Conservation (phyloP, 1,284 basidiomycete species). For the Retiboletus flavoniger region DNA sequence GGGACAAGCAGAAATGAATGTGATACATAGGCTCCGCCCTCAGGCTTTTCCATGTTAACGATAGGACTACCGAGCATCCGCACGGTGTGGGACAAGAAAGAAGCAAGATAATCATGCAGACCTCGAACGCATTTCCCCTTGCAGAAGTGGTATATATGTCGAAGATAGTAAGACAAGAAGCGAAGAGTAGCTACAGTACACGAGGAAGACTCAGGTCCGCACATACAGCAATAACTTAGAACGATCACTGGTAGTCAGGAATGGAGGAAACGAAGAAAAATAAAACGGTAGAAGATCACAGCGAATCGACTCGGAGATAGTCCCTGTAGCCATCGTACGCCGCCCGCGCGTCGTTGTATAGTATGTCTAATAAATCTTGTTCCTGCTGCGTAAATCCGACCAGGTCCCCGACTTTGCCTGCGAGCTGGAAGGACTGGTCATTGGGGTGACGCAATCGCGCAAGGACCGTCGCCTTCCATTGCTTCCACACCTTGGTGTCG, state of each 20-base stretch:
- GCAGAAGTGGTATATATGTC: neutral
- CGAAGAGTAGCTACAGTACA: neutral
- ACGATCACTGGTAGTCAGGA: neutral
- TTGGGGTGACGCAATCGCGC: neutral
- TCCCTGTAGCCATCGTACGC: constrained; percentile 8
- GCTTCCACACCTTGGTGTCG: constrained; percentile 19
- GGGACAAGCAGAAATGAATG: too few relatives aligned
- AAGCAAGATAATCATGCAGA: too few relatives aligned
- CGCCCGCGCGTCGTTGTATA: constrained; percentile 11
- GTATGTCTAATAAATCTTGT: constrained; percentile 7
- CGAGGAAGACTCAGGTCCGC: neutral
- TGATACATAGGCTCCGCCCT: too few relatives aligned
- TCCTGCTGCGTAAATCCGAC: neutral
- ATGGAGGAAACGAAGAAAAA: neutral
- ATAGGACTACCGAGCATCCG: too few relatives aligned
- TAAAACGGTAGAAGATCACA: neutral
- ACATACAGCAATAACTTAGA: neutral
- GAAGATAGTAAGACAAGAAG: neutral
- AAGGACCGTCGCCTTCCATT: constrained; percentile 11
- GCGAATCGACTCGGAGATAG: neutral
- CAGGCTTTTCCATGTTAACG: neutral
- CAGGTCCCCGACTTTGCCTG: constrained; percentile 1
- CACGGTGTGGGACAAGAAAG: too few relatives aligned
- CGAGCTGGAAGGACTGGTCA: neutral
- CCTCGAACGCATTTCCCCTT: neutral